Conservation (phyloP, 306 rosid species). For the Morella rubra region DNA sequence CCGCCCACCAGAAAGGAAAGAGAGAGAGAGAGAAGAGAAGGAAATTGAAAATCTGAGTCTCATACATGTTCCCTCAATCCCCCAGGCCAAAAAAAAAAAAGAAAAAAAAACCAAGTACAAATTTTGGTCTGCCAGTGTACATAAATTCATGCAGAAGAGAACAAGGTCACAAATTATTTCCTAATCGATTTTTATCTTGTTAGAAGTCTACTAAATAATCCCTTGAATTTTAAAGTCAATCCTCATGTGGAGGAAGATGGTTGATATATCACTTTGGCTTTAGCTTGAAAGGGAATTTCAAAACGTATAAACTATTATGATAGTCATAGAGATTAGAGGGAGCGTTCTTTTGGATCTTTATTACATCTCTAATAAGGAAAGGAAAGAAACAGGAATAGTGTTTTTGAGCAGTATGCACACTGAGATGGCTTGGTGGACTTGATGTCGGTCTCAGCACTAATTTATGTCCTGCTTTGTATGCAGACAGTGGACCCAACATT, state of each 20-base stretch:
- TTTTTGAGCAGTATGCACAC: not conserved
- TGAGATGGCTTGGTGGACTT: not conserved
- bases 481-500: constrained; percentile 70
- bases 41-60: too few relatives aligned
- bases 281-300: not conserved
- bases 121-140: too few relatives aligned
- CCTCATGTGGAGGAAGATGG: not conserved
- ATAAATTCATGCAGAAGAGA: not conserved
- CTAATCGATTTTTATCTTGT: not conserved
- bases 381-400: not conserved
- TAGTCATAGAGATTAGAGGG: not conserved
- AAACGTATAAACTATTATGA: not conserved
- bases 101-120: too few relatives aligned
- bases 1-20: too few relatives aligned
- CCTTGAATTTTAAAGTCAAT: not conserved
- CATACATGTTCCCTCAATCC: too few relatives aligned
- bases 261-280: not conserved
- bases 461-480: constrained; percentile 26
- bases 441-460: not conserved
- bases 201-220: not conserved
- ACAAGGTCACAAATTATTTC: not conserved
- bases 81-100: too few relatives aligned
- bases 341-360: not conserved
- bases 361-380: not conserved
- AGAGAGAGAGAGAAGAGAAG: too few relatives aligned